Evolutionary conservation across 345 rosid species (phyloP), one percentile per base, ranked within the genome.

Genomic region (Citrus mangshanensis): DNA sequence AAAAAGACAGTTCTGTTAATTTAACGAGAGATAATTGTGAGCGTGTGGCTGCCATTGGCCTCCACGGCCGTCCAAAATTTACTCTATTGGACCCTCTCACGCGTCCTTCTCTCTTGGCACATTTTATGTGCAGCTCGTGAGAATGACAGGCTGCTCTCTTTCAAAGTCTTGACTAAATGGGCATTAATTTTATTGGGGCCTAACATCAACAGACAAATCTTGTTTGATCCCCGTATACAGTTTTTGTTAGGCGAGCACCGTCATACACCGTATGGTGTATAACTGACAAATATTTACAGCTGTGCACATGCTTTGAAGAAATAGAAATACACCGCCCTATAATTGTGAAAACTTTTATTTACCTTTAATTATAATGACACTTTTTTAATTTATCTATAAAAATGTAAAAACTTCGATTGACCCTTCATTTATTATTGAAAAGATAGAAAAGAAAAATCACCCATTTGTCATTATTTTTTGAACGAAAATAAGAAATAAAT

Each of bases 41-140:
- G 68, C 30, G 3, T 30, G 62, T 63, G 60, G 70, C 32, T 30
- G 78, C 70, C 58, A 30, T 74, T 40, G 55, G 51, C n/a, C 34
- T n/a, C 49, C 42, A 7, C 21, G 30, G 77, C 66, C 74, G 83
- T 32, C 76, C 78, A 1, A 10, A 74, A 60, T 51, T 76, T 68
- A 55, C 34, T 49, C 63, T 32, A 34, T 32, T 54, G 73, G 73
- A 55, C 25, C 64, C 73, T 34, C 42, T 7, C n/a, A 16, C n/a
- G 21, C 24, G 35, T 70, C 59, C 35, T 37, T 40, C 55, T 68
- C 55, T 1, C 4, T 1, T 7, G 30, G 37, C 60, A 51, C 38
- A 37, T 59, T 38, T 37, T 18, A 54, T 18, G 58, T 18, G 22
- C 5, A 5, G 58, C 5, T 18, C 5, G 5, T 18, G 68, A 64